These are phyloP conservation scores for Tolypocladium sp. DNA, from an alignment of 2,329 filamentous ascomycete genomes.

Conservation along the genomic window DNA sequence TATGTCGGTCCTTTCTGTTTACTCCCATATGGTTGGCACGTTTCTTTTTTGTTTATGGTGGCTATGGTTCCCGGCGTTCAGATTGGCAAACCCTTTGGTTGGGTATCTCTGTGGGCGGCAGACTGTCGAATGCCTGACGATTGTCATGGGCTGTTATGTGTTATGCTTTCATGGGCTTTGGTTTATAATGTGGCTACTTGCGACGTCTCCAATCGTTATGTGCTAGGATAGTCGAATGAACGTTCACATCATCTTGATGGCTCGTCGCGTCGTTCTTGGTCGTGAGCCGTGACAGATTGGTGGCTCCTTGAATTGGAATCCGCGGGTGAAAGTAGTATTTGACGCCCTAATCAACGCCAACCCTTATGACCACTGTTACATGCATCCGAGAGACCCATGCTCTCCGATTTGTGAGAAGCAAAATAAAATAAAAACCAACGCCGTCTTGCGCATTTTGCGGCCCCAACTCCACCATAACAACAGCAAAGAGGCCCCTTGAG, in stretches of 20 bases:
- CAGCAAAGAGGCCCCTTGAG: not conserved
- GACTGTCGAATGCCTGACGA: not conserved
- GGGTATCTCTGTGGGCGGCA: not conserved
- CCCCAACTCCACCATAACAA: not conserved
- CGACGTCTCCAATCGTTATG: not conserved
- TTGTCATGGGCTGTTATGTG: not conserved
- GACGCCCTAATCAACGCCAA: not conserved
- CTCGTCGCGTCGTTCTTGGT: too few relatives aligned
- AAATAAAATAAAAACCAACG: not conserved
- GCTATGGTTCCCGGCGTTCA: not conserved
- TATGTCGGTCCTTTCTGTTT: not conserved
- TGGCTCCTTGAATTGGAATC: not conserved
- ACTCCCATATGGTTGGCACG: not conserved
- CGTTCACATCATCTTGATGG: not conserved
- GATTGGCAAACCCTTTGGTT: not conserved
- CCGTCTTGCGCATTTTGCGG: not conserved
- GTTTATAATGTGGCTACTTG: not conserved
- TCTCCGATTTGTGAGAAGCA: not conserved
- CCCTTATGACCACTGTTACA: not conserved
- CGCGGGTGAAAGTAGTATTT: too few relatives aligned
- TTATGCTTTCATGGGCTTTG: not conserved
- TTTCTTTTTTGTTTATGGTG: not conserved
- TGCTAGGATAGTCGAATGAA: not conserved
- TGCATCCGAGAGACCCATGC: not conserved
- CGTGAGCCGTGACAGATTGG: not conserved